Conservation (phyloP, 1,284 basidiomycete genomes). For the Cryptococcus sp. region DNA sequence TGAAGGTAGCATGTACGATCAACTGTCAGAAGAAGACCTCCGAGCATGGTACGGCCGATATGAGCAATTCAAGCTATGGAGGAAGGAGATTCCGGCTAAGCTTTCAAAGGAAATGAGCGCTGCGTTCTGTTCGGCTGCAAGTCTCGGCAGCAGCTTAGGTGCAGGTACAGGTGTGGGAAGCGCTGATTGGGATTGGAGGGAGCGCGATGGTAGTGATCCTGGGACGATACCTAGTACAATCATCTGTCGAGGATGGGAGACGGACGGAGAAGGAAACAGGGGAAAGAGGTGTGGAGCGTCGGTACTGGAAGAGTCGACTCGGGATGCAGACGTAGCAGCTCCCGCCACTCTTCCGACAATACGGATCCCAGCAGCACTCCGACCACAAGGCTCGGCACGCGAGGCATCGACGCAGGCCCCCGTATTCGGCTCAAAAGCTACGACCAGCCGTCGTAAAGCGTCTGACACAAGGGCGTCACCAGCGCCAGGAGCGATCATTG, state of each 20-base stretch:
- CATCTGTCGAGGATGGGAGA: background rate
- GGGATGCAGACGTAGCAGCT: too few species aligned
- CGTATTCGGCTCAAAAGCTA: background rate
- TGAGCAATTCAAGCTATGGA: conserved; percentile 15
- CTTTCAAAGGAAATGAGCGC: background rate
- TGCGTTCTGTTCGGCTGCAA: conserved; percentile 2
- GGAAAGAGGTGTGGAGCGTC: background rate
- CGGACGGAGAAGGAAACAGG: conserved; percentile 5
- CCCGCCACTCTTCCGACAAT: too few species aligned
- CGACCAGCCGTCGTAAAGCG: too few species aligned
- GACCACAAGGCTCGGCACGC: too few species aligned
- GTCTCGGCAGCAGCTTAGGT: conserved; percentile 5
- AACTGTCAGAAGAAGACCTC: conserved; percentile 11
- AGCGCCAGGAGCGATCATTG: conserved; percentile 10
- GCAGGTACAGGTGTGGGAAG: conserved; percentile 22
- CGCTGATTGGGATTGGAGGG: conserved; percentile 18
- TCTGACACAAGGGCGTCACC: background rate
- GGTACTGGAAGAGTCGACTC: background rate
- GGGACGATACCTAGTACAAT: conserved; percentile 18
- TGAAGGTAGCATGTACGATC: conserved; percentile 22
- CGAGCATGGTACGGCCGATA: conserved; percentile 18
- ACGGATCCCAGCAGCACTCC: too few species aligned
- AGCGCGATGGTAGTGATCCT: conserved; percentile 7
- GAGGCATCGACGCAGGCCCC: too few species aligned
- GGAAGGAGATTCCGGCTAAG: conserved; percentile 10